Base-by-base conservation (phyloP, 2,329 filamentous ascomycete species). In the Microdochium paspali region DNA sequence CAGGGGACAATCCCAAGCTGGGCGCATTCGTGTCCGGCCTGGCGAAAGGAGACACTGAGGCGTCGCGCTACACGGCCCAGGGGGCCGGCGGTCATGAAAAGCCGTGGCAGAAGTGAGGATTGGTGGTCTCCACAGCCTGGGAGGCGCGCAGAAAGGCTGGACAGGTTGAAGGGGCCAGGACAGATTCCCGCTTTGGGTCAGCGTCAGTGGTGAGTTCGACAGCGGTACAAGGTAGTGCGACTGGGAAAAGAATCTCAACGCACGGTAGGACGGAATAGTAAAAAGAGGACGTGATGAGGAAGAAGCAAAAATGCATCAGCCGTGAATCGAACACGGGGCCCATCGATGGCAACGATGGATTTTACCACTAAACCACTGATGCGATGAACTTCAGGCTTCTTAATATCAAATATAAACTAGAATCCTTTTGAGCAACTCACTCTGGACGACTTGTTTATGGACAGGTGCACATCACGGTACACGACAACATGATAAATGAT, bases 301-400 rank as follows among this genome's bases (percentile, higher is more conserved):
- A n/a, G n/a, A n/a, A n/a, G n/a, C 31, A 35, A 7, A 46, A 47
- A 51, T 66, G 64, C 63, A 65, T 60, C 55, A 65, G 61, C 66
- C 66, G 64, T 56, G 66, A 69, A 68, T 68, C 65, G 66, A 69
- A 69, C 67, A 57, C 65, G 67, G 66, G 66, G 67, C 69, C 66
- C 68, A 69, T 72, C 69, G 68, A 72, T 72, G 69, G 69, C 68
- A 72, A 72, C 68, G 69, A 72, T 69, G 67, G 66, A 72, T 72
- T 71, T 70, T 72, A 72, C 69, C 69, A 71, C 68, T 72, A 71
- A 71, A 71, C 68, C 68, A 72, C 67, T 68, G 59, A 60, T 63
- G 61, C 60, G 51, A 30, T 35, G 31, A 15, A 35, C 18, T 35
- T 6, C 18, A 35, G 4, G 4, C 18, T 6, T 6, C 13, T 35